Evolutionary conservation across 495 filamentous ascomycete genomes (phyloP).

Genomic region (Massariosphaeria phaeospora): DNA sequence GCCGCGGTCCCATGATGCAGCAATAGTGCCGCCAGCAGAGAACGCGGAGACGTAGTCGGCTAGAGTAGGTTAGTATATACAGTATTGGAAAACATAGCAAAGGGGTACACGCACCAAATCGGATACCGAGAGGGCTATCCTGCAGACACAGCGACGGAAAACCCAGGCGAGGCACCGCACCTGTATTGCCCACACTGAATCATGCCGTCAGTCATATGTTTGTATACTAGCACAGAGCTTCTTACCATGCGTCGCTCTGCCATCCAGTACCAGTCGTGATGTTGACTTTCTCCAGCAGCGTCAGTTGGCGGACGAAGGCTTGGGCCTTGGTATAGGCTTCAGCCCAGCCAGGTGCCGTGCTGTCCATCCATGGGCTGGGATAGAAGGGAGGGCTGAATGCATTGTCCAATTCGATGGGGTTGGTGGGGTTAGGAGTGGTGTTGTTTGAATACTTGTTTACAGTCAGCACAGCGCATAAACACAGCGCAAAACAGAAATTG

Average conservation of each 20-base stretch:
- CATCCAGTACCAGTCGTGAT: constrained; percentile 83
- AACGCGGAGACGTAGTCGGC: constrained; percentile 45
- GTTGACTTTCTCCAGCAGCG: constrained; percentile 86
- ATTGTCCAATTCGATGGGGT: constrained; percentile 3
- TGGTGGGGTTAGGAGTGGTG: constrained; percentile 18
- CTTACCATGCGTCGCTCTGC: constrained; percentile 41
- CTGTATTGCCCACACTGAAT: constrained; percentile 65
- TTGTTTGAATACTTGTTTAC: constrained; percentile 30
- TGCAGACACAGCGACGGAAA: constrained; percentile 82
- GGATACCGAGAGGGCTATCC: constrained; percentile 81
- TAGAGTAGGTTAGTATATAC: constrained; percentile 26
- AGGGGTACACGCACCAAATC: constrained; percentile 55
- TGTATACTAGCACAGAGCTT: background rate
- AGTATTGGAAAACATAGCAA: background rate
- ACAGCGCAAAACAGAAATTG: background rate
- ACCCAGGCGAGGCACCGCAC: constrained; percentile 67
- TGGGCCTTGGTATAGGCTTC: constrained; percentile 72
- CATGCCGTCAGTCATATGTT: background rate
- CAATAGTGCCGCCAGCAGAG: constrained; percentile 41
- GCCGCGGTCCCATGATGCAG: constrained; percentile 42
- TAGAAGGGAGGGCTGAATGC: constrained; percentile 59
- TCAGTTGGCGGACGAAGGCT: constrained; percentile 76
- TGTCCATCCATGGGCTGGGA: constrained; percentile 64
- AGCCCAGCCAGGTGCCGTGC: constrained; percentile 63
- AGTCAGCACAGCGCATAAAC: constrained; percentile 16